Base-by-base conservation (phyloP, 2,329 filamentous ascomycete species). In the Hypoxylon sp. region DNA sequence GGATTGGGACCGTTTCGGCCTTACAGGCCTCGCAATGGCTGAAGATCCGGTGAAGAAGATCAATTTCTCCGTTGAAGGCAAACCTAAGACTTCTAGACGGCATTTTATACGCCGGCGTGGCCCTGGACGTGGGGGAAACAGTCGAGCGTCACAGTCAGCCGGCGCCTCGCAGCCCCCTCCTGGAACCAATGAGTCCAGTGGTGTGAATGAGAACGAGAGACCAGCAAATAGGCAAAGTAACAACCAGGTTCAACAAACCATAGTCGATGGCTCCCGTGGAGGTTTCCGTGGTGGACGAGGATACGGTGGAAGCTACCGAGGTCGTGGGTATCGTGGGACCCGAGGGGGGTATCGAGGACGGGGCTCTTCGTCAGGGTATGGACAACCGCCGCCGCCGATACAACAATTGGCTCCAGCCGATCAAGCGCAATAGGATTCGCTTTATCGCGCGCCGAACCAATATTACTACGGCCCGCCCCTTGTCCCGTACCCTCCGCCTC, bases 11-110 rank as follows among this genome's bases (percentile, higher is more conserved):
- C 81, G 82, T 6, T 74, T 89, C 2, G 88, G 87, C 0, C 77
- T 94, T 4, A 80, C 81, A 1, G 85, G 87, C 0, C 80, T 89
- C 6, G 81, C 88, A 47, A 92, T 91, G 87, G 90, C 90, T 0
- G 90, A 91, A 54, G 80, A 88, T 21, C 92, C 92, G 0, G 75
- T 93, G 50, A 87, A 89, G 73, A 84, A 80, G 68, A 92, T 93
- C 44, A 83, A 91, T 2, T 93, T 91, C 65, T 82, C 82, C 0
- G 82, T 91, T 21, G 88, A 85, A 8, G 80, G 81, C 3, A 86
- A 85, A 69, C 85, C 83, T 0, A 80, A 79, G 62, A 76, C 71
- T 5, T 73, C 76, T 0, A 79, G 79, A 27, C 67, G 79, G 3
- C 76, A 79, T 0, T 80, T 78, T 42, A 65, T 73, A 19, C 78